A percentile compares a stretch with the other conserved stretches of the same genome.
These are phyloP conservation scores for Pyrenophora tritici-repentis DNA, from an alignment of 2,329 filamentous ascomycete species.

Conservation along the genomic window DNA sequence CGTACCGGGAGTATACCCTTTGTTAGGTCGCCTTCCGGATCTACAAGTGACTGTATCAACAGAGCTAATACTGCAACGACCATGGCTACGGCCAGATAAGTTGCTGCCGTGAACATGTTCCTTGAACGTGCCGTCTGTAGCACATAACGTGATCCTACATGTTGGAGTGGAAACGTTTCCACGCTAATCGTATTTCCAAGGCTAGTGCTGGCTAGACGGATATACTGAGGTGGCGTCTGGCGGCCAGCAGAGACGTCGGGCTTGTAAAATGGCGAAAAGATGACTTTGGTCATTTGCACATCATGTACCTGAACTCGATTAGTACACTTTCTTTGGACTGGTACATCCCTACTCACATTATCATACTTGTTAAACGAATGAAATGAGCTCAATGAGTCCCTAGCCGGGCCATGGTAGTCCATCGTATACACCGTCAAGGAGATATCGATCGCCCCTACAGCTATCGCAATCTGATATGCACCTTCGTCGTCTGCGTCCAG, in stretches of 20 bases:
- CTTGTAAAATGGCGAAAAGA: slow-evolving; percentile 54
- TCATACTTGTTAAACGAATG: slow-evolving; percentile 57
- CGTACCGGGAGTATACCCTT: slow-evolving; percentile 57
- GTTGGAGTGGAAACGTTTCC: slow-evolving; percentile 73
- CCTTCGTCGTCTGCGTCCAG: slow-evolving; percentile 64
- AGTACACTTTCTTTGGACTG: background rate
- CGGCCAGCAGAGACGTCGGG: slow-evolving; percentile 31
- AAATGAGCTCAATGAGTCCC: slow-evolving; percentile 55
- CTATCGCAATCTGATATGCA: slow-evolving; percentile 78
- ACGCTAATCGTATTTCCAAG: slow-evolving; percentile 80
- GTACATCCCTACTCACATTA: slow-evolving; percentile 51
- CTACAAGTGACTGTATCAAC: slow-evolving; percentile 64
- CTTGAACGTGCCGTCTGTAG: slow-evolving; percentile 62
- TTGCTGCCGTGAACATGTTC: slow-evolving; percentile 57
- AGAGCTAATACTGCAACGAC: slow-evolving; percentile 67
- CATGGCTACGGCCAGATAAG: slow-evolving; percentile 62
- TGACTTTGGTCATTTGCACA: slow-evolving; percentile 63
- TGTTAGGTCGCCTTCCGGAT: slow-evolving; percentile 55
- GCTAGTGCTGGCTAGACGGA: slow-evolving; percentile 81
- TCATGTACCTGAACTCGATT: slow-evolving; percentile 45
- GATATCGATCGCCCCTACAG: slow-evolving; percentile 78
- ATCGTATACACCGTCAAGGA: slow-evolving; percentile 79
- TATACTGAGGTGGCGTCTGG: slow-evolving; percentile 57
- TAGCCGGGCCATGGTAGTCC: slow-evolving; percentile 64
- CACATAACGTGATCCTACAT: slow-evolving; percentile 66